Percentiles rank a stretch among this genome's conserved stretches.
phyloP scores from a whole-genome alignment of 306 rosid genomes.

The Canavalia gladiata region DNA sequence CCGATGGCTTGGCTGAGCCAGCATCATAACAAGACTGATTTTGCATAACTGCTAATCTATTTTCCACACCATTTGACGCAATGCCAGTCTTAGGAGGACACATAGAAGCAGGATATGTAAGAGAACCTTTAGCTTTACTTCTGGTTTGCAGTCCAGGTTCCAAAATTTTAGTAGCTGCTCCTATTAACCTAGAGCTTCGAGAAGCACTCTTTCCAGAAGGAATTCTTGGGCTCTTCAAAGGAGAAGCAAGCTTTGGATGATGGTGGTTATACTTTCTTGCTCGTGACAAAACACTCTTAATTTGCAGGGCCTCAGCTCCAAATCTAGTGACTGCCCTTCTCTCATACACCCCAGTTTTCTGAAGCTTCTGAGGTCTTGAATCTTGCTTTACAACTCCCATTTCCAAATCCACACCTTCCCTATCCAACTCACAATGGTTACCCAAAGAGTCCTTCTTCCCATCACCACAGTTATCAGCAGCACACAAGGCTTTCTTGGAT shows the following conservation, averaged over 20 bases:
- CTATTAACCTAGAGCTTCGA: constrained; percentile 78
- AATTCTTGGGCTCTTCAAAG: constrained; percentile 72
- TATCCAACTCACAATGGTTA: constrained; percentile 49
- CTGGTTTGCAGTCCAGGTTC: constrained; percentile 85
- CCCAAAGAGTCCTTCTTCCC: constrained; percentile 44
- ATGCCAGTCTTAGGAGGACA: constrained; percentile 48
- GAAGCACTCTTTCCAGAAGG: constrained; percentile 63
- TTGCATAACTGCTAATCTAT: constrained; percentile 44
- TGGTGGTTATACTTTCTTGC: constrained; percentile 65
- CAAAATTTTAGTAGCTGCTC: constrained; percentile 86
- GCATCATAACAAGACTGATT: constrained; percentile 53
- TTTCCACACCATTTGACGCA: constrained; percentile 37
- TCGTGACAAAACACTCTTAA: constrained; percentile 74
- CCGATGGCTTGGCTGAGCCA: constrained; percentile 47
- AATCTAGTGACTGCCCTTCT: constrained; percentile 72
- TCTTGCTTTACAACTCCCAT: constrained; percentile 64
- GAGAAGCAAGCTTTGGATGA: constrained; percentile 73
- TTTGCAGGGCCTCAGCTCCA: constrained; percentile 80
- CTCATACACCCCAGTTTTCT: constrained; percentile 66
- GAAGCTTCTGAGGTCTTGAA: constrained; percentile 89
- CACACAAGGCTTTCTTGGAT: constrained; percentile 59
- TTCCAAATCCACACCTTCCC: constrained; percentile 60
- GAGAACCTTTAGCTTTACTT: constrained; percentile 61
- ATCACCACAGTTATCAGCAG: constrained; percentile 52
- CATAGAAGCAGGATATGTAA: constrained; percentile 59